A percentile compares a stretch with the other conserved stretches of the same genome.
phyloP scores from a whole-genome alignment of 2,329 filamentous ascomycete species.

The Pseudogymnoascus sp. region DNA sequence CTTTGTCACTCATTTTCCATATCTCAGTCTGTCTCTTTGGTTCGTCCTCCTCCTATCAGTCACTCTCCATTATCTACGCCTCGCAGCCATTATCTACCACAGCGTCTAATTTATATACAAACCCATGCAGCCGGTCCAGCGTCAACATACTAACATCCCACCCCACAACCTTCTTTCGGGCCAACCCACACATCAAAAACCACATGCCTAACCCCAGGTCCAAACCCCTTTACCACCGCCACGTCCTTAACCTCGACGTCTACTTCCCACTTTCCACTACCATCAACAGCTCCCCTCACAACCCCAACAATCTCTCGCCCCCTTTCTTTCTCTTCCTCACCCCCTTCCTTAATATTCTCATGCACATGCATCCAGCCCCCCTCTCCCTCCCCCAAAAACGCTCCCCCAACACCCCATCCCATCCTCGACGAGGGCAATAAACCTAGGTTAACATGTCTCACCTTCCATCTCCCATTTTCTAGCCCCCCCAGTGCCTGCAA shows the following conservation, averaged over 20 bases:
- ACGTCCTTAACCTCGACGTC: conserved; percentile 43
- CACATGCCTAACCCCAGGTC: conserved; percentile 61
- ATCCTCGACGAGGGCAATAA: conserved; percentile 50
- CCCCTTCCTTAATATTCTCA: conserved; percentile 43
- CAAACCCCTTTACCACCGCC: conserved; percentile 62
- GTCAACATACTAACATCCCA: not conserved
- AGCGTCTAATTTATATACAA: not conserved
- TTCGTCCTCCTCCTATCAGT: not conserved
- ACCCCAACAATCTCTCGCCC: conserved; percentile 12
- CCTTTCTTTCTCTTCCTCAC: conserved; percentile 15
- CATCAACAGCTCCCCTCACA: conserved; percentile 13
- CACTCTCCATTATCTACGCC: not conserved
- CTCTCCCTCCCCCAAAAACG: conserved; percentile 31
- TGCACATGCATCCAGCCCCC: conserved; percentile 56
- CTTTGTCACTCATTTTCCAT: too few relatives aligned
- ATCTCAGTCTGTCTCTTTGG: too few relatives aligned
- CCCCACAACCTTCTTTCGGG: not conserved
- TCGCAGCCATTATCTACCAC: not conserved
- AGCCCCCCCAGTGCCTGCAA: not conserved
- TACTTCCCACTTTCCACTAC: conserved; percentile 13
- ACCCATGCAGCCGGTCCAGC: not conserved
- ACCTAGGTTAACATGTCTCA: conserved; percentile 55
- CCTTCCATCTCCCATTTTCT: conserved; percentile 25
- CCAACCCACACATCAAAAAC: conserved; percentile 52
- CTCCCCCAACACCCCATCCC: conserved; percentile 46